Conservation (phyloP, 2,329 filamentous ascomycete species). For the Gaeumannomyces sp. region DNA sequence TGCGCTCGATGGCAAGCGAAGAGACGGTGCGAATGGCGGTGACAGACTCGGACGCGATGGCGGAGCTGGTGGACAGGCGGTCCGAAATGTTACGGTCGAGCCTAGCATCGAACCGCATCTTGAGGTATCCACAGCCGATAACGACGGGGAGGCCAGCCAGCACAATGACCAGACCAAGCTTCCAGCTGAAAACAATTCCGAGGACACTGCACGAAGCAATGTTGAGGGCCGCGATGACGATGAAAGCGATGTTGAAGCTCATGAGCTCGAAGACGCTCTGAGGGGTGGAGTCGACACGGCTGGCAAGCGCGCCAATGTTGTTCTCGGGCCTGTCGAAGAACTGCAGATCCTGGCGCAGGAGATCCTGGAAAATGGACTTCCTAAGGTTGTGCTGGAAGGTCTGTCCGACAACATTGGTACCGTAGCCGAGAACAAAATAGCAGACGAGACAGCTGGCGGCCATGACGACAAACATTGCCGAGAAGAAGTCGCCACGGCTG, state of each 20-base stretch:
- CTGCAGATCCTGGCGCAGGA: slow-evolving; percentile 86
- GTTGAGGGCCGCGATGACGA: slow-evolving; percentile 74
- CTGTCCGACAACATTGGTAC: slow-evolving; percentile 22
- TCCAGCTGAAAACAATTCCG: slow-evolving; percentile 35
- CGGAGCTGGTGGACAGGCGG: slow-evolving; percentile 21
- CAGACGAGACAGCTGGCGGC: slow-evolving; percentile 35
- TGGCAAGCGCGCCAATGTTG: slow-evolving; percentile 76
- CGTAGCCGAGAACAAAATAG: slow-evolving; percentile 34
- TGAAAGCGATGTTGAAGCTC: slow-evolving; percentile 79
- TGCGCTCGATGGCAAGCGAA: slow-evolving; percentile 77
- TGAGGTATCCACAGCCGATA: slow-evolving; percentile 39
- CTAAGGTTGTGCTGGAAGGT: slow-evolving; percentile 26
- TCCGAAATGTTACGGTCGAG: slow-evolving; percentile 74
- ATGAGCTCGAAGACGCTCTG: slow-evolving; percentile 82
- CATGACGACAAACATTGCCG: slow-evolving; percentile 45
- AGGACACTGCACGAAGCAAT: slow-evolving; percentile 63
- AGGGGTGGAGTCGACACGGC: slow-evolving; percentile 85
- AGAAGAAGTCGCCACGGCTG: slow-evolving; percentile 42
- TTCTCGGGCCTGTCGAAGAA: slow-evolving; percentile 92
- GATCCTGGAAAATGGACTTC: slow-evolving; percentile 60
- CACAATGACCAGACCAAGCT: slow-evolving; percentile 35
- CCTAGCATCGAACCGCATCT: slow-evolving; percentile 75
- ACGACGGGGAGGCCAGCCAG: slow-evolving; percentile 30
- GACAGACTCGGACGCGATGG: slow-evolving; percentile 87
- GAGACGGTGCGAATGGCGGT: slow-evolving; percentile 92